phyloP scores from a whole-genome alignment of 345 rosid species.

The Abelmoschus esculentus region DNA sequence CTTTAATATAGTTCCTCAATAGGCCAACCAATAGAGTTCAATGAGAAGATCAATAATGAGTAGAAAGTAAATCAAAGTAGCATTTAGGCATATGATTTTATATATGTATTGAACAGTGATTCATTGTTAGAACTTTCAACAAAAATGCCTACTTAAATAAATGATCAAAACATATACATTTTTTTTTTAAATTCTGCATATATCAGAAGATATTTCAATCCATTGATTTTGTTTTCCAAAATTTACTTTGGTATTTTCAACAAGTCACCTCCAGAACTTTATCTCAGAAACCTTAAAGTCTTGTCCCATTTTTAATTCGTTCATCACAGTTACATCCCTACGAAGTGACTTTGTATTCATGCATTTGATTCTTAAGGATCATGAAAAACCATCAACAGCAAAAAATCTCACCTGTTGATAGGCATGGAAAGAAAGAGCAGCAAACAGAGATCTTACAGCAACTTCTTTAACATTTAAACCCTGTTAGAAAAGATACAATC shows the following conservation, averaged over 20 bases:
- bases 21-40: background rate
- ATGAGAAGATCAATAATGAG: background rate
- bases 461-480: conserved; percentile 73
- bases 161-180: background rate
- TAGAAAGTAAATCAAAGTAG: background rate
- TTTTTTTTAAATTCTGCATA: too few species aligned
- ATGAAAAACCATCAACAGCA: background rate
- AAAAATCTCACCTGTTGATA: conserved; percentile 69
- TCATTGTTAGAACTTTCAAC: background rate
- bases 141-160: background rate
- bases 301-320: background rate
- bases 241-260: too few species aligned
- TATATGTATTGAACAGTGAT: too few species aligned
- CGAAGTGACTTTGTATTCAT: too few species aligned
- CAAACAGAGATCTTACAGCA: conserved; percentile 58
- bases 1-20: too few species aligned
- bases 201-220: background rate
- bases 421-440: conserved; percentile 93
- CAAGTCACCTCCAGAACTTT: background rate
- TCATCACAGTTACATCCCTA: background rate
- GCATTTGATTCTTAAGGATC: background rate
- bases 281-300: background rate
- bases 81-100: background rate
- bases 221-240: background rate
- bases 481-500: conserved; percentile 23